A percentile compares a stretch with the other conserved stretches of the same genome.
Conservation (phyloP, 305 asterid genomes). For the Rubia balearica region DNA sequence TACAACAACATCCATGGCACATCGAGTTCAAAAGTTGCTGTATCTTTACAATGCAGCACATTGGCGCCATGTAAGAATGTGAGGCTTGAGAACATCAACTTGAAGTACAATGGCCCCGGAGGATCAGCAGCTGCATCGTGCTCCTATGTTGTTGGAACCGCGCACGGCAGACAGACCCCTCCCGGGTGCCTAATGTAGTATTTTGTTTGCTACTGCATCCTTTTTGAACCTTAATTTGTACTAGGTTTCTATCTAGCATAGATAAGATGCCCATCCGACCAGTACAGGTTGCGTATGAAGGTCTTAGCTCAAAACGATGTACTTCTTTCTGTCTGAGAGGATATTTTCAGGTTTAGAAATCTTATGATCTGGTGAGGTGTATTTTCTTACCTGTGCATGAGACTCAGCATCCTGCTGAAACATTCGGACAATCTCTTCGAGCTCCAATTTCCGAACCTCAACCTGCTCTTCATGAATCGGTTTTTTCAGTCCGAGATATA, state of each 20-base stretch:
- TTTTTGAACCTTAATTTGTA: background rate
- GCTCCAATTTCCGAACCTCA: background rate
- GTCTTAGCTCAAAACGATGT: background rate
- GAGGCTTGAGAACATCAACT: constrained; percentile 39
- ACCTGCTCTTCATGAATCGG: background rate
- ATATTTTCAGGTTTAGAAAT: background rate
- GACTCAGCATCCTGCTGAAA: constrained; percentile 3
- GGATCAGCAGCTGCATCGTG: constrained; percentile 35
- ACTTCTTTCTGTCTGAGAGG: background rate
- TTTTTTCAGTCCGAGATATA: background rate
- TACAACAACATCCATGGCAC: constrained; percentile 53
- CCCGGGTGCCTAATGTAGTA: constrained; percentile 35
- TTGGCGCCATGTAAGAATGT: constrained; percentile 46
- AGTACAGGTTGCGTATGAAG: background rate
- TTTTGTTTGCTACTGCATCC: background rate
- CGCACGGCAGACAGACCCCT: constrained; percentile 40
- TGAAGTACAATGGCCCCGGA: constrained; percentile 35
- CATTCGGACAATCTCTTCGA: background rate
- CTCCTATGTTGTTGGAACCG: constrained; percentile 38
- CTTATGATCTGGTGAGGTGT: background rate
- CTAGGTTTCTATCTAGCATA: background rate
- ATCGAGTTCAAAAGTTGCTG: constrained; percentile 42
- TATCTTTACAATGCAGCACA: constrained; percentile 44
- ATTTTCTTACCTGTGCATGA: background rate
- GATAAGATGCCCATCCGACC: background rate